A percentile compares a stretch with the other conserved stretches of the same genome.
Conservation (phyloP, 306 rosid genomes). For the Cicer yamashitae region DNA sequence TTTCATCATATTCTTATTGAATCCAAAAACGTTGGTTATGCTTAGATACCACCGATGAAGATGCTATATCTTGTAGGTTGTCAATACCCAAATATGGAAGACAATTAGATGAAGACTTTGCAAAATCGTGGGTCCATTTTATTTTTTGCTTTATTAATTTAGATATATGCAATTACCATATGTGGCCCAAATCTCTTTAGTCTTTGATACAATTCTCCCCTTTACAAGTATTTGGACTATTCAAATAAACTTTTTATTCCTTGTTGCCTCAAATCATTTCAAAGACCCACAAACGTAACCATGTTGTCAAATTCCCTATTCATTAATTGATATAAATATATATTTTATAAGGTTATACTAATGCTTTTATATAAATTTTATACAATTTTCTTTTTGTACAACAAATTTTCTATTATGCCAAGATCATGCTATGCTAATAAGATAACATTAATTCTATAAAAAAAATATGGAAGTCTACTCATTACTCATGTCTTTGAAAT, state of each 20-base stretch:
- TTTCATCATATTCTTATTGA: conserved; percentile 58
- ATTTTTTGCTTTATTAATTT: conserved; percentile 36
- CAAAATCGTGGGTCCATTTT: conserved; percentile 53
- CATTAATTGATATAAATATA: too few relatives aligned
- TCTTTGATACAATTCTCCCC: conserved; percentile 49
- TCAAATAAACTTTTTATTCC: conserved; percentile 46
- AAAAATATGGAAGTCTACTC: conserved; percentile 57
- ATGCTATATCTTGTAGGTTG: conserved; percentile 53
- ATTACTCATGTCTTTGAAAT: conserved; percentile 39
- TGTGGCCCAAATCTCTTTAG: conserved; percentile 51
- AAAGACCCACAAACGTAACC: conserved; percentile 56
- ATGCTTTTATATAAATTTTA: too few relatives aligned
- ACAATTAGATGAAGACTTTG: conserved; percentile 44
- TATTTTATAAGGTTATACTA: too few relatives aligned
- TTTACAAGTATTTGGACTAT: conserved; percentile 57
- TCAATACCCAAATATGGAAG: conserved; percentile 49
- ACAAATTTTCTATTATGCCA: too few relatives aligned
- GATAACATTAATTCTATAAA: conserved; percentile 50
- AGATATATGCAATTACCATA: conserved; percentile 49
- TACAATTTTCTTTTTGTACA: too few relatives aligned
- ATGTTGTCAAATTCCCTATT: conserved; percentile 49
- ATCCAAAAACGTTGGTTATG: conserved; percentile 52
- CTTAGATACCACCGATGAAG: conserved; percentile 53
- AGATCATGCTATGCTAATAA: conserved; percentile 38
- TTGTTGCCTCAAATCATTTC: conserved; percentile 62